phyloP scores from a whole-genome alignment of 257 asterid species.

The Ocimum tenuiflorum region DNA sequence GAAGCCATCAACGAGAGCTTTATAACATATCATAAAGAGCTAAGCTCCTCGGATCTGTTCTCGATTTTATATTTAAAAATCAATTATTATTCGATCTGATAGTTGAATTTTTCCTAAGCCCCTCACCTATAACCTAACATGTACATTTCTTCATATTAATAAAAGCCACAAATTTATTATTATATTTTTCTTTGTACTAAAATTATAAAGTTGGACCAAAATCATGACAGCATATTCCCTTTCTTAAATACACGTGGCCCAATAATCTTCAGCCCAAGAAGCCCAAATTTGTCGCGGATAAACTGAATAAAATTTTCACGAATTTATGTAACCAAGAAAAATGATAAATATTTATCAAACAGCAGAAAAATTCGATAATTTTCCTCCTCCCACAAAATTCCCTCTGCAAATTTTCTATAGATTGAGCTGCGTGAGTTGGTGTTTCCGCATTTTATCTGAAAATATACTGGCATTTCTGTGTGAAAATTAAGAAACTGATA shows the following conservation, averaged over 20 bases:
- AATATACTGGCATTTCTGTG: not conserved
- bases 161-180: too few relatives aligned
- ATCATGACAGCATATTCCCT: too few relatives aligned
- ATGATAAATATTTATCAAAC: not conserved
- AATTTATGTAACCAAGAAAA: not conserved
- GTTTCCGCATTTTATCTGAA: not conserved
- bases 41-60: too few relatives aligned
- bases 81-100: too few relatives aligned
- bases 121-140: too few relatives aligned
- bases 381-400: not conserved
- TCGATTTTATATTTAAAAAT: too few relatives aligned
- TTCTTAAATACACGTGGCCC: not conserved
- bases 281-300: not conserved
- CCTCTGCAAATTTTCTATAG: not conserved
- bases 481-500: not conserved
- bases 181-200: too few relatives aligned
- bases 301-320: not conserved
- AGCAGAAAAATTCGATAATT: not conserved
- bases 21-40: too few relatives aligned
- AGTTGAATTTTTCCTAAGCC: too few relatives aligned
- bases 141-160: too few relatives aligned
- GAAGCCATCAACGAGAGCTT: too few relatives aligned
- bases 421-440: not conserved
- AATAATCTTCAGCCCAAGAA: not conserved
- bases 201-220: too few relatives aligned